A percentile compares a stretch with the other conserved stretches of the same genome.
These are phyloP conservation scores for Begonia loranthoides DNA, from an alignment of 306 rosid genomes.

Conservation along the genomic window DNA sequence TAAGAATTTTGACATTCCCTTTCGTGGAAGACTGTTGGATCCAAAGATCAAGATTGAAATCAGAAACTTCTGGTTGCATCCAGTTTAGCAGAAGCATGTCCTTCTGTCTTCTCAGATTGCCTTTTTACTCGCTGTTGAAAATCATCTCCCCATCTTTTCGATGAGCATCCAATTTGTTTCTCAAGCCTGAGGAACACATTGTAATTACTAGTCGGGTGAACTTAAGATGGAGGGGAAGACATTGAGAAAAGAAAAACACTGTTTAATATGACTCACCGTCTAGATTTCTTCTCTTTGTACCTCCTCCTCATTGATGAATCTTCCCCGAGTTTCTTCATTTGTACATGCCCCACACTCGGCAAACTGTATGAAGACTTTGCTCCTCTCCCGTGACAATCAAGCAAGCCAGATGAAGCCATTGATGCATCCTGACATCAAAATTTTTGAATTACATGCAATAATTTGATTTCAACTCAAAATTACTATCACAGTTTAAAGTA, in stretches of 20 bases:
- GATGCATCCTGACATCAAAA: constrained; percentile 44
- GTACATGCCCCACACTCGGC: constrained; percentile 17
- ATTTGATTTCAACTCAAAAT: background rate
- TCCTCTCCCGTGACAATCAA: constrained; percentile 15
- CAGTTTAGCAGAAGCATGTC: constrained; percentile 10
- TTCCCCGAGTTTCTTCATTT: constrained; percentile 13
- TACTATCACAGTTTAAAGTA: background rate
- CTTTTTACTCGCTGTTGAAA: constrained; percentile 30
- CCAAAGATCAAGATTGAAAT: too few relatives aligned
- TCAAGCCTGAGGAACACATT: constrained; percentile 30
- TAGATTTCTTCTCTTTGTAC: constrained; percentile 33
- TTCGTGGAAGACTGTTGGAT: too few relatives aligned
- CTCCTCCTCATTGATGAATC: constrained; percentile 13
- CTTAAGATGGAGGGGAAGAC: background rate
- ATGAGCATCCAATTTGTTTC: constrained; percentile 25
- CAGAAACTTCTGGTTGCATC: too few relatives aligned
- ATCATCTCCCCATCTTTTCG: constrained; percentile 29
- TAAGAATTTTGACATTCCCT: too few relatives aligned
- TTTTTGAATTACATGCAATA: background rate
- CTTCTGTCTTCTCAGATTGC: constrained; percentile 26
- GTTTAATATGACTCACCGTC: constrained; percentile 25
- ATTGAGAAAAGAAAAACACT: background rate
- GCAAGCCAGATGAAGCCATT: constrained; percentile 24
- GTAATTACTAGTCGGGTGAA: background rate
- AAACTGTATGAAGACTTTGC: constrained; percentile 17